Base-by-base conservation (phyloP, 139 green algal genomes). In the Chlamydomonas sphaeroides region DNA sequence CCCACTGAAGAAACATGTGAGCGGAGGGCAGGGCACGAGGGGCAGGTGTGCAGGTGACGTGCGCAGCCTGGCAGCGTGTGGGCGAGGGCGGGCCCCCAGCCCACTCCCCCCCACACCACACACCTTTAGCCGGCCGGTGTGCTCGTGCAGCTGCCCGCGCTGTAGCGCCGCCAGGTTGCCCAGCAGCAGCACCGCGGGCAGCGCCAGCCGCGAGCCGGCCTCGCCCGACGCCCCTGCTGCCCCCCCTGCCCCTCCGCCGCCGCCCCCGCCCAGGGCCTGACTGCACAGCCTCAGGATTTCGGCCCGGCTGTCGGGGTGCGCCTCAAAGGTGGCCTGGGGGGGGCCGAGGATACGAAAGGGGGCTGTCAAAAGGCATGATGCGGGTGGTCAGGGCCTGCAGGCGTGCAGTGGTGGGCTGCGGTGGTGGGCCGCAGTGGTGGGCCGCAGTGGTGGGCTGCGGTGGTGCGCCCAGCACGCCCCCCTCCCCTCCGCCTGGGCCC, bases 201-300 rank as follows among this genome's bases (percentile, higher is more conserved):
- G 53, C 65, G 72, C 61, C 48, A 35, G n/a, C 57, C 57, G 26
- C 72, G 62, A 28, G 25, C 59, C 74, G 36, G n/a, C 38, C 28
- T 38, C 56, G 32, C 45, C 48, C 7, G 41, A 30, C 30, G 36
- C 53, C 56, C 26, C 71, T 41, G 26, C 70, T 18, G 56, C 25
- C n/a, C 10, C 38, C 0, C 30, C 66, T 35, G 3, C 30, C 71
- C 45, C 51, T 35, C 25, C 75, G 33, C 61, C 62, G 42, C 14
- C 7, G 18, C 25, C 26, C 30, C 62, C 63, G 8, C 62, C 76
- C 62, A 83, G 76, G 1, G 76, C 62, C 63, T 74, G 45, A 79
- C 80, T 72, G 53, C 68, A 83, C 1, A 83, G 39, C 30, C 70
- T 71, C 28, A 89, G 85, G 57, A 89, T 79, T 33, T 80, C 65